Conservation (phyloP, 352 stramenopile species). For the Ochromonadaceae sp. region DNA sequence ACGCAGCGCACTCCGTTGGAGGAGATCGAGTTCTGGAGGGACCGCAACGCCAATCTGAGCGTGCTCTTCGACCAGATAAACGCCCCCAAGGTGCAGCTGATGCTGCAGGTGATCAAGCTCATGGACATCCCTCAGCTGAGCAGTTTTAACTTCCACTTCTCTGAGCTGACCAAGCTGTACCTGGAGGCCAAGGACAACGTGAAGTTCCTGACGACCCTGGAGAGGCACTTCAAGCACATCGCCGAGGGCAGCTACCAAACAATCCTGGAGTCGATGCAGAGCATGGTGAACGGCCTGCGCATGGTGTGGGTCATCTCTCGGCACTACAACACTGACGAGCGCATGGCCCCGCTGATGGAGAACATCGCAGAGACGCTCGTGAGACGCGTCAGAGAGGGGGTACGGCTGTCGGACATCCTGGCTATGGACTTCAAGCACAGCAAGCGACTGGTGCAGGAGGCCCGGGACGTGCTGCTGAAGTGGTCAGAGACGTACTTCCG, state of each 20-base stretch:
- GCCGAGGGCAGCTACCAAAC: slow-evolving; percentile 62
- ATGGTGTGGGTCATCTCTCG: slow-evolving; percentile 95
- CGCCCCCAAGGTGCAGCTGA: slow-evolving; percentile 79
- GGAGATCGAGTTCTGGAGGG: slow-evolving; percentile 89
- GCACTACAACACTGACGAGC: slow-evolving; percentile 91
- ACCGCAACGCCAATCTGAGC: slow-evolving; percentile 75
- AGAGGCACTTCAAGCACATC: slow-evolving; percentile 90
- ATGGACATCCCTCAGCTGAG: slow-evolving; percentile 69
- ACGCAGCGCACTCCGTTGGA: slow-evolving; percentile 60
- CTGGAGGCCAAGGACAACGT: slow-evolving; percentile 88
- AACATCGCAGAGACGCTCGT: slow-evolving; percentile 51
- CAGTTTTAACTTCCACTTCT: slow-evolving; percentile 83
- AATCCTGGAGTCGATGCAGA: slow-evolving; percentile 76
- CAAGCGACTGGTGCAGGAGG: slow-evolving; percentile 58
- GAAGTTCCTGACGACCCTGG: slow-evolving; percentile 86
- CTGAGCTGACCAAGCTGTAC: slow-evolving; percentile 79
- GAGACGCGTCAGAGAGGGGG: slow-evolving; percentile 5
- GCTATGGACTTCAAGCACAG: neutral
- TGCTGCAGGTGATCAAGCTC: slow-evolving; percentile 76
- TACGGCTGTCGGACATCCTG: slow-evolving; percentile 3
- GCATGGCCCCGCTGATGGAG: slow-evolving; percentile 88
- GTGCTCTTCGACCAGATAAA: slow-evolving; percentile 90
- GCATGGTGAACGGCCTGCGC: slow-evolving; percentile 87
- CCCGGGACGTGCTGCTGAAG: slow-evolving; percentile 69
- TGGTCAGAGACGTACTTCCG: slow-evolving; percentile 88